A percentile compares a stretch with the other conserved stretches of the same genome.
These are phyloP conservation scores for Microstroma glucosiphilum DNA, from an alignment of 1,284 basidiomycete species.

Conservation along the genomic window DNA sequence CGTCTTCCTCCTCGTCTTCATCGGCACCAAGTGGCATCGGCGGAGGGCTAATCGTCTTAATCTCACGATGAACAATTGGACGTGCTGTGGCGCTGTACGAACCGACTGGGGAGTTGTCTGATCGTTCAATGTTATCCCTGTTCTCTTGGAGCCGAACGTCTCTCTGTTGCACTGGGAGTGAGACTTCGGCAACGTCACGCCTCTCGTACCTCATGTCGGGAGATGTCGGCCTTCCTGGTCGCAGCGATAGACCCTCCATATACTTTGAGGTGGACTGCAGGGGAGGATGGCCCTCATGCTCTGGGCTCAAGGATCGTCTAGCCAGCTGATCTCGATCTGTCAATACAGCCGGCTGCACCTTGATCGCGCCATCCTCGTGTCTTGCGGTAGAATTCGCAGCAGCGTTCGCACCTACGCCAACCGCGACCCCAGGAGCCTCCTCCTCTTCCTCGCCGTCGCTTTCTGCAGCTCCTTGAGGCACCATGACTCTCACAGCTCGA, in stretches of 20 bases:
- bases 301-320: not conserved
- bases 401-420: not conserved
- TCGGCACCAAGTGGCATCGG: not conserved
- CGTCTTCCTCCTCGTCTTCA: slow-evolving; percentile 1
- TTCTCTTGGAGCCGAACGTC: not conserved
- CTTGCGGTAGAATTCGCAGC: not conserved
- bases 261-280: not conserved
- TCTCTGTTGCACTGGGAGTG: not conserved
- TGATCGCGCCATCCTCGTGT: not conserved
- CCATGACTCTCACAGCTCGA: not conserved
- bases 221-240: not conserved
- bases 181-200: not conserved
- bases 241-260: too few species aligned
- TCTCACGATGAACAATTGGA: not conserved
- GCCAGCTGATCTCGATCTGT: not conserved
- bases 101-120: not conserved
- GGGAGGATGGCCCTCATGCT: not conserved
- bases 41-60: not conserved
- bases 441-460: slow-evolving; percentile 6
- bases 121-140: not conserved
- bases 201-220: not conserved
- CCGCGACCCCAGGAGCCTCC: slow-evolving; percentile 4
- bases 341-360: not conserved
- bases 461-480: slow-evolving; percentile 3
- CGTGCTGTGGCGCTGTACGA: too few species aligned